Base-by-base conservation (phyloP, 352 stramenopile genomes). In the Halophytophthora batemanensis region DNA sequence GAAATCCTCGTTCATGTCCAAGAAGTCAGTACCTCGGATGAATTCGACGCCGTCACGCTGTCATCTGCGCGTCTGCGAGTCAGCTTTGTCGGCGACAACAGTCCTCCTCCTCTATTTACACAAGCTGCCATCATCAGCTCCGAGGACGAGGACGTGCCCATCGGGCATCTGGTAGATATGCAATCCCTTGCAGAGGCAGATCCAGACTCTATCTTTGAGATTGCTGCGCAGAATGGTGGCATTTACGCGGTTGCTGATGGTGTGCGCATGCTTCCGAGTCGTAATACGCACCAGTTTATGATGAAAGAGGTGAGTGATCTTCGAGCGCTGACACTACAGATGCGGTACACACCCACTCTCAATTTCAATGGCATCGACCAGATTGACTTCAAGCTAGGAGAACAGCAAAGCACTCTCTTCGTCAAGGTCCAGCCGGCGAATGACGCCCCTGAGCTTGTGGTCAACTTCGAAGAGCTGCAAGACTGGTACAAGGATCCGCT, bases 361-460 rank as follows among this genome's bases (percentile, higher is more conserved):
- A 39, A 68, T 37, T 71, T 71, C 21, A 62, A 62, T 23, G 63
- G 63, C 23, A 53, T 56, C 15, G 63, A 71, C 47, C 29, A 64
- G 21, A 47, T 71, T 42, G 7, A 41, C 14, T 53, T 68, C 17
- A 51, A 43, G 25, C 18, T 48, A 14, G 36, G 25, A 21, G 33
- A 41, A 7, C 50, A 59, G n/a, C 21, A 47, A 21, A 54, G 22
- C 1, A 60, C 39, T n/a, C 44, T 78, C 6, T 55, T 76, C 23
- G 52, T 86, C 19, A 71, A 71, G n/a, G 49, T 84, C 8, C 44
- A 61, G 14, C 48, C 60, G 6, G 50, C 66, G 11, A 55, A 71
- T 25, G 61, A 70, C 19, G 23, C 54, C 7, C 63, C 75, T 1
- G 42, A 47, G 10, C 33, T 79, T 19, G n/a, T n/a, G 11, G 69